Evolutionary conservation across 2,329 filamentous ascomycete species (phyloP), one percentile per base, ranked within the genome.

Genomic region (Cadophora sp.): DNA sequence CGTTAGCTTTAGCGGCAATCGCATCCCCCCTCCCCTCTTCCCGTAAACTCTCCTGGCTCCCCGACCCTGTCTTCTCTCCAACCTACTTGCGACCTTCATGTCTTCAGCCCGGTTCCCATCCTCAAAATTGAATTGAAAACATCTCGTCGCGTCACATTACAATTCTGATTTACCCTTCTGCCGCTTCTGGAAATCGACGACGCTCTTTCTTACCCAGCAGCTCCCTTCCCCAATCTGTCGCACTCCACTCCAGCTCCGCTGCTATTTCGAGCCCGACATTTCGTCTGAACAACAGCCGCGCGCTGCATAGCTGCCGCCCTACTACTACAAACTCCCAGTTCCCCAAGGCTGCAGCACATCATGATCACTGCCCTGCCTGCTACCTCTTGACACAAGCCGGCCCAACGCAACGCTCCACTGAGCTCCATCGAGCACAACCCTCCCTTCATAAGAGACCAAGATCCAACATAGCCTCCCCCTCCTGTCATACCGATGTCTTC

Each of bases 401-500:
- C 63, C 64, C 27, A 67, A 27, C 59, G 14, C 60, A 65, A 65
- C 40, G 19, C 22, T 59, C 29, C 51, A 64, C 29, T 60, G 34
- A 40, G 24, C 40, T 53, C 50, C 43, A 48, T 62, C 70, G 55
- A 71, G 62, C 62, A 50, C 46, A 62, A 63, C 59, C 50, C 19
- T 48, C 37, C 46, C 43, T 69, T 70, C 68, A 73, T 71, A 72
- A 72, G 61, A 69, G 66, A 51, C 71, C 67, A 64, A 34, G 22
- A 58, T 58, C 55, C 72, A 48, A 73, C 74, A 76, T 76, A 76
- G 74, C 73, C 75, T 76, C 74, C 70, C 70, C 34, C 66, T 59
- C 69, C 66, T 55, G 69, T 67, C 68, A 73, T 64, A 70, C 73
- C 71, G 69, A 78, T 77, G 76, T 76, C 76, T 76, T 75, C 76